Percentiles rank a stretch among this genome's conserved stretches.
Evolutionary conservation across 306 rosid species (phyloP).

Genomic region (Lithocarpus polystachyus): DNA sequence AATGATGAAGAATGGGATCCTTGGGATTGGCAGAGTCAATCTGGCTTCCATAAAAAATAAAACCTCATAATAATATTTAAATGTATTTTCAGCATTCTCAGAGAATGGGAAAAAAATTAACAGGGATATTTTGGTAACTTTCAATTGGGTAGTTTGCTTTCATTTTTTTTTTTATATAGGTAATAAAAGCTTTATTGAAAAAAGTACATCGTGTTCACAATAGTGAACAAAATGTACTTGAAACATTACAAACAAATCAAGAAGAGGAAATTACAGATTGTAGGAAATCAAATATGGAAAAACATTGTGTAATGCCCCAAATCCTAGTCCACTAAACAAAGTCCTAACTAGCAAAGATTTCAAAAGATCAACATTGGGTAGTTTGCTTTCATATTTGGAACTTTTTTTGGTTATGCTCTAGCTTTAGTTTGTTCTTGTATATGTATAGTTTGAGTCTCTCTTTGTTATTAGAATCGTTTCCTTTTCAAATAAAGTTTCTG

Average conservation of each 20-base stretch:
- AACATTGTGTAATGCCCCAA: no score
- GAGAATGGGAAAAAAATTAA: neutral
- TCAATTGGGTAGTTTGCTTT: neutral
- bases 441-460: neutral
- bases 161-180: neutral
- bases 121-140: neutral
- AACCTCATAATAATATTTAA: no score
- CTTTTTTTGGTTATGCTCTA: neutral
- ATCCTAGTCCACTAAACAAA: no score
- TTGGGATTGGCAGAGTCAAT: neutral
- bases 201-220: no score
- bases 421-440: neutral
- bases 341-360: neutral
- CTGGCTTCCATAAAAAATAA: no score
- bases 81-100: no score
- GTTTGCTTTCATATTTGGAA: neutral
- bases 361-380: neutral
- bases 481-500: neutral
- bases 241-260: no score
- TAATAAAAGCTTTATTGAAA: no score
- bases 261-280: no score
- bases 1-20: neutral
- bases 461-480: neutral
- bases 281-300: no score
- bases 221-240: no score